phyloP scores from a whole-genome alignment of 108 stramenopile genomes.

The Tribonema minus region DNA sequence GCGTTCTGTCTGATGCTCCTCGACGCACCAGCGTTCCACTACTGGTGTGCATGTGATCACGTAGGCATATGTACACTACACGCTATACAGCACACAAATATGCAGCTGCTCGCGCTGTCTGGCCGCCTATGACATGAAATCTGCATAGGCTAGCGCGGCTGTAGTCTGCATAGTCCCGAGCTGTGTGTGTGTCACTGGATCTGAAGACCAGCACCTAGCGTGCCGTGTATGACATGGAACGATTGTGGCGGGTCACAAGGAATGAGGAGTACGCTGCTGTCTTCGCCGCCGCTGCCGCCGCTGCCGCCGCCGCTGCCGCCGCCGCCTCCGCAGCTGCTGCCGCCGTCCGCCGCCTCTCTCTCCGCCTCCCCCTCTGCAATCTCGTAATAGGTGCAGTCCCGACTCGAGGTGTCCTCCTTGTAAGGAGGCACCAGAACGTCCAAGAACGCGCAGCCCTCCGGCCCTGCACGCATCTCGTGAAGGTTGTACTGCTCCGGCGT shows the following conservation, averaged over 20 bases:
- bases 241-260: not conserved
- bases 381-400: conserved; percentile 88
- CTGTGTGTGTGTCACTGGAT: too few relatives aligned
- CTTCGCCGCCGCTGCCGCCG: not conserved
- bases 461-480: conserved; percentile 83
- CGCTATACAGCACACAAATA: too few relatives aligned
- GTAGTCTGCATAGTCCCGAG: too few relatives aligned
- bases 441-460: conserved; percentile 73
- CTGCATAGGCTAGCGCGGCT: too few relatives aligned
- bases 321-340: not conserved
- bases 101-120: too few relatives aligned
- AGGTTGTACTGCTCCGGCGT: conserved; percentile 77
- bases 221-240: conserved; percentile 3
- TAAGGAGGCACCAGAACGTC: conserved; percentile 91
- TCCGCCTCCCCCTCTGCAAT: conserved; percentile 29
- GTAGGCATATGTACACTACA: too few relatives aligned
- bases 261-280: conserved; percentile 1
- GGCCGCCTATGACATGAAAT: too few relatives aligned
- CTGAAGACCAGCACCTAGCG: too few relatives aligned
- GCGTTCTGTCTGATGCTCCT: too few relatives aligned
- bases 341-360: not conserved
- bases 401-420: conserved; percentile 64
- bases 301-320: not conserved
- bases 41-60: too few relatives aligned
- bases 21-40: too few relatives aligned